Base-by-base conservation (phyloP, 2,329 filamentous ascomycete species). In the Botrytis squamosa region DNA sequence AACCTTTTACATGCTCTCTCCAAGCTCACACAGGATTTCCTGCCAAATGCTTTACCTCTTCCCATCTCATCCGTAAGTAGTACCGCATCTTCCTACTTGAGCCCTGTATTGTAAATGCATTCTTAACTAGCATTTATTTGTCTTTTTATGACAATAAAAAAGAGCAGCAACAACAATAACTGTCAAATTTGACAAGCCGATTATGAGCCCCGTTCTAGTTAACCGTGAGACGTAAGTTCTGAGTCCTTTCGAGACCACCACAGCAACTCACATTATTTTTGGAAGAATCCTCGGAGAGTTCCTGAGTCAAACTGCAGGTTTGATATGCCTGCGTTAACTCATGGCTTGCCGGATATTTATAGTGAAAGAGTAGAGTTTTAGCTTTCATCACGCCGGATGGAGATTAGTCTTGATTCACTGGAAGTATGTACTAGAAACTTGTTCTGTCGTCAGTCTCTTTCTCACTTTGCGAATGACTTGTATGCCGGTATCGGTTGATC, bases 281-380 rank as follows among this genome's bases (percentile, higher is more conserved):
- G 16, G 42, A n/a, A 29, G 2, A 64, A 44, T n/a, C 10, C 3
- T 25, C 18, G 4, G 1, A 5, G 3, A 4, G 8, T 9, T 29
- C 0, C 42, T 6, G 5, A 0, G 9, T 0, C 0, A 22, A 7
- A 1, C 1, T 5, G 16, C 3, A 33, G 14, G 16, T 40, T 42
- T 33, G 8, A 6, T 64, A 18, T 7, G 5, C 5, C 8, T 44
- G 40, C 20, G n/a, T 5, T 22, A 3, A 7, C 8, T 44, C 25
- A 33, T 12, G 25, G 9, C 6, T 33, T 33, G 22, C 7, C 9
- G 2, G 25, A 20, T 44, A 64, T 33, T 25, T 44, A 22, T 22
- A 3, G 8, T 64, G 6, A 6, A 0, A 10, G 6, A 12, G 0
- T 1, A 12, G 5, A 40, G 2, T 20, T 18, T n/a, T 22, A 25